Conservation (phyloP, 108 stramenopile genomes). For the Skeletonema costatum region DNA sequence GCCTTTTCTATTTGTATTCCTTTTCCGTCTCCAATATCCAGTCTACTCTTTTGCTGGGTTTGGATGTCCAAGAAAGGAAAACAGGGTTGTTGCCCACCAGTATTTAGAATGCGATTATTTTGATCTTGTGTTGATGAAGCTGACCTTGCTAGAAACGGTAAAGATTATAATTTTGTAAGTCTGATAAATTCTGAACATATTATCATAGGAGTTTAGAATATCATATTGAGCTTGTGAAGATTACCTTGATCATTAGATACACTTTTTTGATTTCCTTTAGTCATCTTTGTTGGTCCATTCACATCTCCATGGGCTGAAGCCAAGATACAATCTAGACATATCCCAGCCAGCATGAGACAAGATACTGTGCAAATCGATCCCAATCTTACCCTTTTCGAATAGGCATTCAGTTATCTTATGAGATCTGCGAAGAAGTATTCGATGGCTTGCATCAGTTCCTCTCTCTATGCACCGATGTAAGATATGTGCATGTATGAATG, state of each 20-base stretch:
- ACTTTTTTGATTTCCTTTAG: not conserved
- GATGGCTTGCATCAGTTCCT: not conserved
- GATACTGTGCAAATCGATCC: not conserved
- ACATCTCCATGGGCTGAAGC: slow-evolving; percentile 52
- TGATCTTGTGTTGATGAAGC: no score
- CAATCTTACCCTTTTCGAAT: slow-evolving; percentile 6
- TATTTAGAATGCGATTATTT: no score
- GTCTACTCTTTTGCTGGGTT: no score
- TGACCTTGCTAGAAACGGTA: no score
- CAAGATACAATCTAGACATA: slow-evolving; percentile 67
- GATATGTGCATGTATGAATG: slow-evolving; percentile 67
- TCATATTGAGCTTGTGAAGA: not conserved
- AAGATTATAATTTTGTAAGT: no score
- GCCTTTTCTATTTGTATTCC: no score
- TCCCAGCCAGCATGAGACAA: slow-evolving; percentile 71
- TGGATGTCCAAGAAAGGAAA: no score
- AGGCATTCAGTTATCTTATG: slow-evolving; percentile 14
- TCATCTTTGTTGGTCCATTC: slow-evolving; percentile 31
- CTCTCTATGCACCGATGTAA: slow-evolving; percentile 25
- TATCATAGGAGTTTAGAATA: no score
- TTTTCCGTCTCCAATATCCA: no score
- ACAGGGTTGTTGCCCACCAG: no score
- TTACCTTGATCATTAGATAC: not conserved
- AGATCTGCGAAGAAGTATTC: slow-evolving; percentile 4
- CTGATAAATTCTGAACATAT: no score